Evolutionary conservation across 495 filamentous ascomycete genomes (phyloP).

Genomic region (Aspergillus sclerotiicarbonarius): DNA sequence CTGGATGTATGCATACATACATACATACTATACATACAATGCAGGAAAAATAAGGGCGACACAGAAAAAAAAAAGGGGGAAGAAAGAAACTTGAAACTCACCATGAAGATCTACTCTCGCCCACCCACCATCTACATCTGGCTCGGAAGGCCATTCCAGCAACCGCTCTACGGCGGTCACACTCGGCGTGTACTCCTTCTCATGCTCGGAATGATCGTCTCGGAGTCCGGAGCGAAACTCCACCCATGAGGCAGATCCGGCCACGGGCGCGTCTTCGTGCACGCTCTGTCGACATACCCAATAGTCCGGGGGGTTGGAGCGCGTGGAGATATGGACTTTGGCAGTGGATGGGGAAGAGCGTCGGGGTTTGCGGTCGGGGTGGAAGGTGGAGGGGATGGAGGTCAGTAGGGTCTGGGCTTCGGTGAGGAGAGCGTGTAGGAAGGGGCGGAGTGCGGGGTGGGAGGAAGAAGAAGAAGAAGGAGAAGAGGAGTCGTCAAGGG

Average conservation of each 20-base stretch:
- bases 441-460: constrained; percentile 21
- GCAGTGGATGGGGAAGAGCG: constrained; percentile 43
- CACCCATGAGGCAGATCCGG: constrained; percentile 61
- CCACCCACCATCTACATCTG: constrained; percentile 41
- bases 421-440: constrained; percentile 37
- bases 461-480: background rate
- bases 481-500: constrained; percentile 13
- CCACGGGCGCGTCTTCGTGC: constrained; percentile 51
- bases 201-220: constrained; percentile 62
- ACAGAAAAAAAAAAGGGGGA: constrained; percentile 39
- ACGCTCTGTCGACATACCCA: constrained; percentile 68
- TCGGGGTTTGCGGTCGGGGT: constrained; percentile 26
- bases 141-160: constrained; percentile 49
- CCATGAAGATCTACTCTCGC: constrained; percentile 50
- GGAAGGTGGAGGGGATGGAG: constrained; percentile 31
- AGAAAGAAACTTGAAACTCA: constrained; percentile 46
- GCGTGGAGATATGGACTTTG: constrained; percentile 45
- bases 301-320: constrained; percentile 49
- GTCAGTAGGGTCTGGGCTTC: constrained; percentile 59
- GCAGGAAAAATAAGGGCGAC: background rate
- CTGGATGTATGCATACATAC: no score
- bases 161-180: constrained; percentile 55
- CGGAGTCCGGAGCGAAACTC: constrained; percentile 65
- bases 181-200: constrained; percentile 69
- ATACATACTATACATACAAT: no score